Evolutionary conservation across 2,329 filamentous ascomycete genomes (phyloP).

Genomic region (Aspergillus sclerotialis): DNA sequence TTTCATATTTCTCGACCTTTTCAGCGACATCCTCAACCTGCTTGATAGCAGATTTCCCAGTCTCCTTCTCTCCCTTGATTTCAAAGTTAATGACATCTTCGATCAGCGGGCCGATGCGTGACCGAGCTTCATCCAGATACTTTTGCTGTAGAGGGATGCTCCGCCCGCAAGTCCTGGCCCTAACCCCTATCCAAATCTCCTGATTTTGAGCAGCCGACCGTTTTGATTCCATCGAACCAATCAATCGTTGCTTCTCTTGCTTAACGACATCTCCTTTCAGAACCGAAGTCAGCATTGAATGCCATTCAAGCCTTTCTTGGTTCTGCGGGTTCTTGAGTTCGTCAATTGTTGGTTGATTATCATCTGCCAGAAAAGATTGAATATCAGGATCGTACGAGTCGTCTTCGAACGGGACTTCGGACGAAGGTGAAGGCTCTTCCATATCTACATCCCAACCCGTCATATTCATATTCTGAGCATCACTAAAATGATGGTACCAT

Average conservation of each 20-base stretch:
- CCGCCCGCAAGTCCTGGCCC: conserved; percentile 75
- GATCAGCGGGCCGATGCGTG: conserved; percentile 64
- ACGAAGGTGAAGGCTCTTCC: conserved; percentile 84
- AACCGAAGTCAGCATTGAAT: conserved; percentile 94
- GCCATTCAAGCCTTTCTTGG: conserved; percentile 90
- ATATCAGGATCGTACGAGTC: conserved; percentile 88
- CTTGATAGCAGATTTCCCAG: conserved; percentile 75
- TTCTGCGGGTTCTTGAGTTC: conserved; percentile 84
- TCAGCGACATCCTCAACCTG: conserved; percentile 85
- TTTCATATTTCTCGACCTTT: conserved; percentile 85
- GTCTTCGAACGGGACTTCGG: conserved; percentile 72
- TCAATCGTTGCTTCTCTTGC: conserved; percentile 94
- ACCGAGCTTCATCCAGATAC: conserved; percentile 77
- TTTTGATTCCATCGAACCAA: conserved; percentile 70
- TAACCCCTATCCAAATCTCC: conserved; percentile 82
- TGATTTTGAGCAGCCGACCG: conserved; percentile 59
- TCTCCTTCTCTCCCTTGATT: conserved; percentile 88
- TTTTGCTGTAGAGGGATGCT: conserved; percentile 77
- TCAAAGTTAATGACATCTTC: conserved; percentile 90
- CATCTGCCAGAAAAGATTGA: conserved; percentile 85
- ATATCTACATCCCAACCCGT: conserved; percentile 72
- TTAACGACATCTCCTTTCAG: conserved; percentile 93
- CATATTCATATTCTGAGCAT: conserved; percentile 62
- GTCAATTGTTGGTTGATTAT: conserved; percentile 79
- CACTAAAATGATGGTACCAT: conserved; percentile 56